Evolutionary conservation across 2,329 filamentous ascomycete genomes (phyloP).

Genomic region (Stagonosporopsis vannaccii): DNA sequence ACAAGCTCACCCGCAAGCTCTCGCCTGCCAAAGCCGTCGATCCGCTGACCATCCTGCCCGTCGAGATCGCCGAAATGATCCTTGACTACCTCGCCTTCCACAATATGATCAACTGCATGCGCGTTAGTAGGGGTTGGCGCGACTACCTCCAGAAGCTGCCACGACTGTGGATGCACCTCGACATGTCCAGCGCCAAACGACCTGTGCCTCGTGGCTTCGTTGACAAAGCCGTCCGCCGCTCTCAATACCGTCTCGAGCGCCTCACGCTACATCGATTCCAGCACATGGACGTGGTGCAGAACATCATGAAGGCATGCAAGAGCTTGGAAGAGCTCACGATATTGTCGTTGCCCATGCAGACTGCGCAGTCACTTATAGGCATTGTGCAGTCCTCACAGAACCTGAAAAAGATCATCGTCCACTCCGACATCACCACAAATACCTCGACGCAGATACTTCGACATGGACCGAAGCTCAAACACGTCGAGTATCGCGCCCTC

Average conservation of each 20-base stretch:
- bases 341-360: conserved; percentile 30
- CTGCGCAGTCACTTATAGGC: conserved; percentile 39
- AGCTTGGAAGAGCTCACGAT: conserved; percentile 44
- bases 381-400: conserved; percentile 33
- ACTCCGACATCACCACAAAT: conserved; percentile 36
- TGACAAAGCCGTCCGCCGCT: conserved; percentile 52
- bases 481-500: conserved; percentile 29
- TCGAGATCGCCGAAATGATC: conserved; percentile 62
- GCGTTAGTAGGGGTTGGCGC: conserved; percentile 65
- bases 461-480: conserved; percentile 31
- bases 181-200: conserved; percentile 57
- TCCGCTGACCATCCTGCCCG: conserved; percentile 61
- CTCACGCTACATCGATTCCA: conserved; percentile 46
- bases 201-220: conserved; percentile 54
- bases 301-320: conserved; percentile 49
- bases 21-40: conserved; percentile 56
- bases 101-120: conserved; percentile 59
- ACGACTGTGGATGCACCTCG: conserved; percentile 61
- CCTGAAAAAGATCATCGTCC: conserved; percentile 38
- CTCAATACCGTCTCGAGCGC: conserved; percentile 45
- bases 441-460: conserved; percentile 40
- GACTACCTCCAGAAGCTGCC: conserved; percentile 57
- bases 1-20: conserved; percentile 54
- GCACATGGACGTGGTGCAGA: conserved; percentile 52
- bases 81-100: conserved; percentile 61